phyloP scores from a whole-genome alignment of 2,329 filamentous ascomycete genomes.

The Fusarium goolgardi region DNA sequence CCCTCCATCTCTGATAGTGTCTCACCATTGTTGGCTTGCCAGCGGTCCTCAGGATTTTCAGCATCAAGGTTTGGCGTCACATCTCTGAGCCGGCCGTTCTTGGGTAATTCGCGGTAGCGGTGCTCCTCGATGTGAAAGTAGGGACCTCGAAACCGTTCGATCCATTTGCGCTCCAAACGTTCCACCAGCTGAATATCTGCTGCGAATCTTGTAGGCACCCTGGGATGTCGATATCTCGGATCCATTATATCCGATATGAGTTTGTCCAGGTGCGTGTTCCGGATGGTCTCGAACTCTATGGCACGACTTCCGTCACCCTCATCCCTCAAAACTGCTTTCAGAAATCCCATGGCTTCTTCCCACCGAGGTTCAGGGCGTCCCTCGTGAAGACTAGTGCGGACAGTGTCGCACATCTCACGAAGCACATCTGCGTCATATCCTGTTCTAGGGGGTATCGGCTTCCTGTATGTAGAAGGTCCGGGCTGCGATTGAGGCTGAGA shows the following conservation, averaged over 20 bases:
- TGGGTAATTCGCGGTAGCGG: constrained; percentile 53
- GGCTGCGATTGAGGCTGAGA: not conserved
- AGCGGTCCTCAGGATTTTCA: constrained; percentile 49
- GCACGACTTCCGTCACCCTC: constrained; percentile 51
- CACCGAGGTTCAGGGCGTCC: constrained; percentile 50
- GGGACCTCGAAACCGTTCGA: constrained; percentile 56
- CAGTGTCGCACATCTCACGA: constrained; percentile 57
- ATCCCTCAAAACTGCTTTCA: constrained; percentile 54
- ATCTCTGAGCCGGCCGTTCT: constrained; percentile 55
- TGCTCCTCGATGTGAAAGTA: constrained; percentile 60
- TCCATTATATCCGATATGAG: constrained; percentile 57
- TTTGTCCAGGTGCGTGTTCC: constrained; percentile 56
- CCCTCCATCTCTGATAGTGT: constrained; percentile 56
- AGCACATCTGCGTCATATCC: constrained; percentile 36
- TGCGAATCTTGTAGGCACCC: constrained; percentile 48
- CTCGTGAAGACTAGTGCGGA: constrained; percentile 53
- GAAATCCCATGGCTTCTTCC: constrained; percentile 54
- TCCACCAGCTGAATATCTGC: constrained; percentile 54
- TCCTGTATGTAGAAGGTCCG: constrained; percentile 5
- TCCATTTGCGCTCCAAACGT: constrained; percentile 58
- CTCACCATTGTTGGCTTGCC: constrained; percentile 52
- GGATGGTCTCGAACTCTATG: constrained; percentile 56
- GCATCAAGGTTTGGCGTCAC: constrained; percentile 54
- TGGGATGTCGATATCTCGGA: constrained; percentile 45
- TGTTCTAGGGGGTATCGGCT: constrained; percentile 8